Conservation (phyloP, 2,329 filamentous ascomycete genomes). For the Gaeumannomyces tritici region DNA sequence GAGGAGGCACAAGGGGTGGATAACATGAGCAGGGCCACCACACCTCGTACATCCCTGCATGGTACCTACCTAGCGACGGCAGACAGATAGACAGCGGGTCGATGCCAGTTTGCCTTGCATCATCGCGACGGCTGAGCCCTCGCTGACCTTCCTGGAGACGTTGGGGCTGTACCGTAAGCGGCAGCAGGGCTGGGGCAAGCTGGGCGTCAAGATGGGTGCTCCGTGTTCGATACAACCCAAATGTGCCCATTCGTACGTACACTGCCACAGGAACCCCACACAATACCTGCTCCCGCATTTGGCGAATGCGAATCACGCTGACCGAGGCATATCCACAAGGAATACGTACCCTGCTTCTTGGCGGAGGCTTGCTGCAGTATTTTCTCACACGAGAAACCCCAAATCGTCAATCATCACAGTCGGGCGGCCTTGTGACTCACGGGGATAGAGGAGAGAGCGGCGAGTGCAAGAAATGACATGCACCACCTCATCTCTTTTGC, state of each 20-base stretch:
- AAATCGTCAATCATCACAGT: background rate
- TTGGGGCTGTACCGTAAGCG: background rate
- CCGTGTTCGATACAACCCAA: background rate
- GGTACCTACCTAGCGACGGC: too few relatives aligned
- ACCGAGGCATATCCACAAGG: too few relatives aligned
- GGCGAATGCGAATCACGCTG: too few relatives aligned
- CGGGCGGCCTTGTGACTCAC: background rate
- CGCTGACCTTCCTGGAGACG: background rate
- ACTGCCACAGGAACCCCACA: background rate
- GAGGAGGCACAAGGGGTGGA: background rate
- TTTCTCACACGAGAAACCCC: background rate
- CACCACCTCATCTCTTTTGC: background rate
- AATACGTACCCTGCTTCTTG: background rate
- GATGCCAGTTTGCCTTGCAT: too few relatives aligned
- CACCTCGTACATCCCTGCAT: background rate
- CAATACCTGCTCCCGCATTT: background rate
- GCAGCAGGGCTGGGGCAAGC: background rate
- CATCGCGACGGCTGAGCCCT: background rate
- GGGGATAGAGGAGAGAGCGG: too few relatives aligned
- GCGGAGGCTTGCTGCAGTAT: background rate
- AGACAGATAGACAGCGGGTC: too few relatives aligned
- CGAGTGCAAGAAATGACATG: background rate
- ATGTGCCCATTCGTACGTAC: background rate
- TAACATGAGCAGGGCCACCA: background rate
- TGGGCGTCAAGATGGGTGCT: background rate